These are phyloP conservation scores for Boletus subcaerulescens DNA, from an alignment of 768 basidiomycete species.

Conservation along the genomic window DNA sequence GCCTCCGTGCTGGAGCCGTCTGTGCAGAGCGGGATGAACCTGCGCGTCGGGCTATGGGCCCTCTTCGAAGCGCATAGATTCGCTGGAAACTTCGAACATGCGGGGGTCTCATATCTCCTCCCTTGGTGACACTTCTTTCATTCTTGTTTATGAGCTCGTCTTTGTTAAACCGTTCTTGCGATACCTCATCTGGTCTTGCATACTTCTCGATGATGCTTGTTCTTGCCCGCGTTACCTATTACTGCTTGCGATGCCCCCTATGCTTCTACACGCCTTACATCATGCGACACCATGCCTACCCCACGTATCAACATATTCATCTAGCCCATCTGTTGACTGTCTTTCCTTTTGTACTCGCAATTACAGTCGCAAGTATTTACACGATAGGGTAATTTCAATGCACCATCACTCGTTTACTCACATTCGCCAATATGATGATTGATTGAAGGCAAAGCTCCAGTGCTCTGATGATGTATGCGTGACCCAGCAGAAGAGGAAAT, in stretches of 20 bases:
- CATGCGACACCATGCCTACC: conserved; percentile 11
- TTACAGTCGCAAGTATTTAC: conserved; percentile 1
- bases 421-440: neutral
- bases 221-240: neutral
- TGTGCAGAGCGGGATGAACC: conserved; percentile 29
- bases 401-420: conserved; percentile 8
- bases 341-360: neutral
- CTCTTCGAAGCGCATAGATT: conserved; percentile 18
- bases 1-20: conserved; percentile 31
- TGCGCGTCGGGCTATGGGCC: conserved; percentile 30
- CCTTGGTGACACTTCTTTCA: neutral
- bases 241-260: conserved; percentile 5
- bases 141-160: conserved; percentile 6
- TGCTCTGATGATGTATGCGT: too few relatives aligned
- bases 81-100: neutral
- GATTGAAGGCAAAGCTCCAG: too few relatives aligned
- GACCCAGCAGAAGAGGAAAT: too few relatives aligned
- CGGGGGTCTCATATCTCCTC: too few relatives aligned
- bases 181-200: conserved; percentile 10
- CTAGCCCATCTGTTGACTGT: conserved; percentile 6
- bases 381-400: conserved; percentile 10
- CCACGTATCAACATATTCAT: neutral
- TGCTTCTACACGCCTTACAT: neutral
- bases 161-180: conserved; percentile 9
- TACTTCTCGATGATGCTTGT: conserved; percentile 8